Evolutionary conservation across 176 grass and related monocot genomes (phyloP).

Genomic region (Echinochloa phyllopogon): DNA sequence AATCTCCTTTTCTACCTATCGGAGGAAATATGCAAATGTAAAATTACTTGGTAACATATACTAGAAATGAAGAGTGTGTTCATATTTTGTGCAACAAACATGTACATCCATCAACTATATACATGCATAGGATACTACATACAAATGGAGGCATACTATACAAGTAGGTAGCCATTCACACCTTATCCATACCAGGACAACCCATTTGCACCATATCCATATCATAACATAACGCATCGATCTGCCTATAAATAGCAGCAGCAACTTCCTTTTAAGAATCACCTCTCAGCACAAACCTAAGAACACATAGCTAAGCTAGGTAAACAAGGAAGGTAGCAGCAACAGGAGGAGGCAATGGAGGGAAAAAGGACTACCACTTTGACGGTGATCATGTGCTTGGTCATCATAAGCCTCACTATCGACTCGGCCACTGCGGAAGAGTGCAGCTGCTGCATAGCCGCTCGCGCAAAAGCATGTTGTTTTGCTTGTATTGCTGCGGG

Average conservation of each 20-base stretch:
- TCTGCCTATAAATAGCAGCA: constrained; percentile 15
- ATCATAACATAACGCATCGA: too few species aligned
- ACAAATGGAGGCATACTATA: too few species aligned
- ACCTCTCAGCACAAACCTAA: not conserved
- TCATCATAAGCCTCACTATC: not conserved
- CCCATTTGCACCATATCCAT: too few species aligned
- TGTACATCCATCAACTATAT: too few species aligned
- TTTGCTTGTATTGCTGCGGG: not conserved
- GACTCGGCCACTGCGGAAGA: not conserved
- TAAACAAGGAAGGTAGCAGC: not conserved
- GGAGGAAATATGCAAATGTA: too few species aligned
- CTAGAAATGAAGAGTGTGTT: too few species aligned
- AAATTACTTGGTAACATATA: too few species aligned
- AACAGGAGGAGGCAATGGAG: constrained; percentile 2
- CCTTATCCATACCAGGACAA: too few species aligned
- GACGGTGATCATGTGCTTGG: not conserved
- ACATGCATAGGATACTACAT: too few species aligned
- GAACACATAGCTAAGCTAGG: not conserved
- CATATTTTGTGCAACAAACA: too few species aligned
- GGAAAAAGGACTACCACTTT: constrained; percentile 2
- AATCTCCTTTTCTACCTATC: too few species aligned
- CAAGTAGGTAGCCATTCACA: too few species aligned
- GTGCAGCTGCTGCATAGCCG: not conserved
- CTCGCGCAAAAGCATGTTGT: not conserved
- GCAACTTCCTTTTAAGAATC: not conserved